Evolutionary conservation across 2,329 filamentous ascomycete species (phyloP).

Genomic region (Fusarium sp.): DNA sequence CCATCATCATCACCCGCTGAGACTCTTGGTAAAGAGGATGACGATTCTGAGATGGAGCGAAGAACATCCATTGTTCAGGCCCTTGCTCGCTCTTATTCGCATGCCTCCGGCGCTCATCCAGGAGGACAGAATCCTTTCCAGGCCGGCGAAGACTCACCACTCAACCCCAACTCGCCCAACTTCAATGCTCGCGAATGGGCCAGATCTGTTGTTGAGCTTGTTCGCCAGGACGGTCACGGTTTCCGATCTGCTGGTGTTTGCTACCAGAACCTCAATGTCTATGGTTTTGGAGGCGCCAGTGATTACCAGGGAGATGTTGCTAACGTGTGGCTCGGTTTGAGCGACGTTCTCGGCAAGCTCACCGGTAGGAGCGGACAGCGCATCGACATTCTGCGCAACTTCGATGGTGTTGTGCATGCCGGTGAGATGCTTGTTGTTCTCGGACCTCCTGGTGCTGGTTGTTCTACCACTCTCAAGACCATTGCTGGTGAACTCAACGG

Average conservation of each 20-base stretch:
- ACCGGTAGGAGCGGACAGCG: constrained; percentile 65
- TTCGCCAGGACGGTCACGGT: constrained; percentile 63
- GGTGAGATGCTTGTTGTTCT: constrained; percentile 83
- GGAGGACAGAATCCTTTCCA: constrained; percentile 64
- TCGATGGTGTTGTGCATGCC: constrained; percentile 75
- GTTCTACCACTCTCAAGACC: constrained; percentile 87
- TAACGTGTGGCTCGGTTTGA: constrained; percentile 69
- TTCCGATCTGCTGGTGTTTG: constrained; percentile 73
- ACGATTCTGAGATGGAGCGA: constrained; percentile 60
- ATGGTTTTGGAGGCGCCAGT: constrained; percentile 74
- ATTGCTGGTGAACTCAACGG: constrained; percentile 87
- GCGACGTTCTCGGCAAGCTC: constrained; percentile 60
- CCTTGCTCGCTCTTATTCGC: constrained; percentile 68
- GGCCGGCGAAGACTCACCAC: constrained; percentile 60
- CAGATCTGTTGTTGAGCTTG: constrained; percentile 67
- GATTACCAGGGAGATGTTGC: constrained; percentile 78
- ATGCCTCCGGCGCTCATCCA: constrained; percentile 55
- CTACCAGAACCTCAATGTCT: constrained; percentile 76
- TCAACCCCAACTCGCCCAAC: constrained; percentile 65
- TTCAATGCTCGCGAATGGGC: constrained; percentile 71
- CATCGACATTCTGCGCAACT: constrained; percentile 76
- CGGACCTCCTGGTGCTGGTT: constrained; percentile 79
- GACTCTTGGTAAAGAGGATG: constrained; percentile 50
- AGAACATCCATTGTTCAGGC: constrained; percentile 66
- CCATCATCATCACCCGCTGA: constrained; percentile 46